Conservation (phyloP, 2,329 filamentous ascomycete species). For the Elsinoe australis region DNA sequence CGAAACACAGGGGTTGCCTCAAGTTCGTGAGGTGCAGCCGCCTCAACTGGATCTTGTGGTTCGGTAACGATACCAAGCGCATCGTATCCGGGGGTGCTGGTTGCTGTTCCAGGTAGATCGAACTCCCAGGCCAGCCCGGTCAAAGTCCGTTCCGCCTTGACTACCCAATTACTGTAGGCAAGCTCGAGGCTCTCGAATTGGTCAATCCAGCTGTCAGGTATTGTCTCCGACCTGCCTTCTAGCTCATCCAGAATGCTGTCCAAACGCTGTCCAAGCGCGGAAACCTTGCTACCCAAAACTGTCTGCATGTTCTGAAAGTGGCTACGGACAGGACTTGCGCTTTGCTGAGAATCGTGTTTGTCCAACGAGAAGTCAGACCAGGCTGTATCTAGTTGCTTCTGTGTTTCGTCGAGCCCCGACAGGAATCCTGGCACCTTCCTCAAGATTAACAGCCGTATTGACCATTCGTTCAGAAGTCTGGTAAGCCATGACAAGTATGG, state of each 20-base stretch:
- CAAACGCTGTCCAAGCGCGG: slow-evolving; percentile 61
- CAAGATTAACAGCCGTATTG: slow-evolving; percentile 64
- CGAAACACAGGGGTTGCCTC: not conserved
- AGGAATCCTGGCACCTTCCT: slow-evolving; percentile 65
- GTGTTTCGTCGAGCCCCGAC: slow-evolving; percentile 54
- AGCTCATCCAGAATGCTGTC: slow-evolving; percentile 82
- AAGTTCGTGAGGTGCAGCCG: not conserved
- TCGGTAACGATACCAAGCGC: slow-evolving; percentile 10
- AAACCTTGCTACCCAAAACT: slow-evolving; percentile 61
- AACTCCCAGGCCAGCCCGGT: slow-evolving; percentile 16
- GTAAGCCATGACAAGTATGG: slow-evolving; percentile 70
- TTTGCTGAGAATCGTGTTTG: slow-evolving; percentile 30
- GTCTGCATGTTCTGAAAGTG: slow-evolving; percentile 46
- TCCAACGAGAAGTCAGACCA: slow-evolving; percentile 52
- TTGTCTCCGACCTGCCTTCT: slow-evolving; percentile 72
- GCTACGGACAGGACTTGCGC: slow-evolving; percentile 34
- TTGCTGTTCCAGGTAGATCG: slow-evolving; percentile 6
- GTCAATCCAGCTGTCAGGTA: slow-evolving; percentile 84
- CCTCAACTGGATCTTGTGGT: not conserved
- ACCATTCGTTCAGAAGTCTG: slow-evolving; percentile 69
- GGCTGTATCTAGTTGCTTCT: slow-evolving; percentile 56
- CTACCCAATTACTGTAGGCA: slow-evolving; percentile 72
- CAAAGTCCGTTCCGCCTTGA: slow-evolving; percentile 58
- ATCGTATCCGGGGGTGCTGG: slow-evolving; percentile 13
- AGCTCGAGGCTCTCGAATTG: slow-evolving; percentile 72